Evolutionary conservation across 306 rosid genomes (phyloP).

Genomic region (Begonia peltatifolia): DNA sequence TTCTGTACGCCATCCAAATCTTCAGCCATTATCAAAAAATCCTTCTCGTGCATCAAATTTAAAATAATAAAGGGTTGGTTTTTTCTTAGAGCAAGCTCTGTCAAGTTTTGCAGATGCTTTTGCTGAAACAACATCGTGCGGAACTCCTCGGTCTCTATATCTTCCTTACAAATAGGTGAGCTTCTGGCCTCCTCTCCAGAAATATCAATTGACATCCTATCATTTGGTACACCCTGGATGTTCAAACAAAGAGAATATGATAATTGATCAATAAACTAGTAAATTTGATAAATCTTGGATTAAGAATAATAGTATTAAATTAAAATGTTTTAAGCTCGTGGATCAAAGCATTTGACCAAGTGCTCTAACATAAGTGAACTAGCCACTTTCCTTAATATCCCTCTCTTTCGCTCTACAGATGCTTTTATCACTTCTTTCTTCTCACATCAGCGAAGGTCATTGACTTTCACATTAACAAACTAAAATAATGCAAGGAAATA

Average conservation of each 20-base stretch:
- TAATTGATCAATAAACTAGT: no score
- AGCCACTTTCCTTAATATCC: no score
- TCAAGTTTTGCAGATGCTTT: constrained; percentile 54
- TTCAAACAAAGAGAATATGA: background rate
- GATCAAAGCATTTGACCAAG: no score
- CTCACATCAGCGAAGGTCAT: no score
- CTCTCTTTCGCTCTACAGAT: no score
- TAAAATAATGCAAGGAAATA: no score
- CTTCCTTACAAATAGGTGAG: constrained; percentile 34
- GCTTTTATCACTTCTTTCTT: no score
- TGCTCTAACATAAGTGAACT: no score
- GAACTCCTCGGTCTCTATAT: constrained; percentile 37
- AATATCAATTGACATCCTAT: constrained; percentile 35
- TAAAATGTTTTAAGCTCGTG: no score
- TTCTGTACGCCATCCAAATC: constrained; percentile 40
- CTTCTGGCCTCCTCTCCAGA: constrained; percentile 29
- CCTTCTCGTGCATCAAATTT: constrained; percentile 55
- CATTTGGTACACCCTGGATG: constrained; percentile 65
- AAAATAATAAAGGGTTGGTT: constrained; percentile 62
- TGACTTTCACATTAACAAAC: no score
- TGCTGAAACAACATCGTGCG: constrained; percentile 53
- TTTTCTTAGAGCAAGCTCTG: constrained; percentile 76
- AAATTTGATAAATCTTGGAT: no score
- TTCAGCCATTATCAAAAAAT: constrained; percentile 24
- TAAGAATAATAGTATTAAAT: no score